Evolutionary conservation across 1,139 yeast genomes (phyloP).

Genomic region (Sugiyamaella sp.): DNA sequence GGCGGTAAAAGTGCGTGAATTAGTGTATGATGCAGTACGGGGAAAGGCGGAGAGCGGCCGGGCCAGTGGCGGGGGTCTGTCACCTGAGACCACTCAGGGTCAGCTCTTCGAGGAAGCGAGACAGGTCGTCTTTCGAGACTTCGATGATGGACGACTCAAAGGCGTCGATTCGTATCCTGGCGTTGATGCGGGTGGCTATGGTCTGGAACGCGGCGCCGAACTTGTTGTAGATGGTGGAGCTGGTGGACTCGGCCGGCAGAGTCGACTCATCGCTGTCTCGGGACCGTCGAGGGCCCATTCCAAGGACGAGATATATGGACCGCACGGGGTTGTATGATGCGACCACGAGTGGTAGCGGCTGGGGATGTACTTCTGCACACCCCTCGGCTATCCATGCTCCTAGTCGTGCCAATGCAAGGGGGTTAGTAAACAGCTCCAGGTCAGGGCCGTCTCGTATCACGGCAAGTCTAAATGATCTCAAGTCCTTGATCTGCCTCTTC

Average conservation of each 20-base stretch:
- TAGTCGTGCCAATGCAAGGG: conserved; percentile 76
- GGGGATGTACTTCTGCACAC: conserved; percentile 76
- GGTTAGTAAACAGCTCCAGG: conserved; percentile 75
- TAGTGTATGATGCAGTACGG: too few species aligned
- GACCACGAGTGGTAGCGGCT: conserved; percentile 76
- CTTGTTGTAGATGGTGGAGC: conserved; percentile 52
- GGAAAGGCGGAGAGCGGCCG: too few species aligned
- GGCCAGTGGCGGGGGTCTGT: background rate
- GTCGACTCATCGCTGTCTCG: conserved; percentile 39
- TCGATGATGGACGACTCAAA: conserved; percentile 94
- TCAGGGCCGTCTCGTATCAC: conserved; percentile 92
- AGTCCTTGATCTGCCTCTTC: conserved; percentile 74
- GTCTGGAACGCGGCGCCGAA: conserved; percentile 91
- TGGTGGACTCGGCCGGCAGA: conserved; percentile 29
- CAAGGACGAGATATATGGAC: conserved; percentile 85
- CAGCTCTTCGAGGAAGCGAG: conserved; percentile 82
- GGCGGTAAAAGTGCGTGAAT: too few species aligned
- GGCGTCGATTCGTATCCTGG: conserved; percentile 88
- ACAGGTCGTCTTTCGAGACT: conserved; percentile 80
- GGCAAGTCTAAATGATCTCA: conserved; percentile 80
- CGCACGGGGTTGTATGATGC: conserved; percentile 79
- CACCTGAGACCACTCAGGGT: conserved; percentile 42
- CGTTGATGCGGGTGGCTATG: conserved; percentile 79
- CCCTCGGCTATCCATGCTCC: conserved; percentile 93
- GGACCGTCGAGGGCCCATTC: conserved; percentile 83